Conservation (phyloP, 2,329 filamentous ascomycete genomes). For the Nemania sp. region DNA sequence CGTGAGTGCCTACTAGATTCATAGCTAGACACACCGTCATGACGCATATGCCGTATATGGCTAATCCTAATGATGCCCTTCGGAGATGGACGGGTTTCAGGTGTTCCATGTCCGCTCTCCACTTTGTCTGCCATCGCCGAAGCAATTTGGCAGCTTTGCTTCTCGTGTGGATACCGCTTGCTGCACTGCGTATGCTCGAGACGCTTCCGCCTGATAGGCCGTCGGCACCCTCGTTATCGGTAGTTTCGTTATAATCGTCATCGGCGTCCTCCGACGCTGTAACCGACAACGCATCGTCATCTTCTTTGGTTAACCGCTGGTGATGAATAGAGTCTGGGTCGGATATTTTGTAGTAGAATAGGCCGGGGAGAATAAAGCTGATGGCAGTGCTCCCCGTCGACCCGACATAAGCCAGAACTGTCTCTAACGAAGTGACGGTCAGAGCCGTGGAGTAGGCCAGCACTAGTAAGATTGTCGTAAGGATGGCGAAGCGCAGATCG, state of each 20-base stretch:
- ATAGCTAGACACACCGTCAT: constrained; percentile 88
- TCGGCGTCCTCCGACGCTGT: constrained; percentile 46
- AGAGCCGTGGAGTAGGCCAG: constrained; percentile 86
- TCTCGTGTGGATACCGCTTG: constrained; percentile 43
- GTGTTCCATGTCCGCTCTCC: constrained; percentile 65
- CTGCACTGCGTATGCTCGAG: constrained; percentile 49
- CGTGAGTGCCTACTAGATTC: constrained; percentile 78
- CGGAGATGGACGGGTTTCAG: constrained; percentile 69
- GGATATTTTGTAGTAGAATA: constrained; percentile 99
- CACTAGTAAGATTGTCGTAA: constrained; percentile 85
- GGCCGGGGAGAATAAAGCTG: constrained; percentile 91
- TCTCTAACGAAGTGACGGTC: constrained; percentile 86
- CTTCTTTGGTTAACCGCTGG: constrained; percentile 85
- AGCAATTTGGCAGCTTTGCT: constrained; percentile 45
- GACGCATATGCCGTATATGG: constrained; percentile 81
- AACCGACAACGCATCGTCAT: constrained; percentile 77
- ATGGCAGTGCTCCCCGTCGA: constrained; percentile 94
- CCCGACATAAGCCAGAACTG: constrained; percentile 92
- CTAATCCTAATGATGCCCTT: constrained; percentile 73
- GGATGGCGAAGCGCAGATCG: constrained; percentile 83
- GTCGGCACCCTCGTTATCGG: constrained; percentile 34
- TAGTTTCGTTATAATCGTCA: constrained; percentile 44
- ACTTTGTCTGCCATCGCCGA: constrained; percentile 60
- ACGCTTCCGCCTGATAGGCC: constrained; percentile 51
- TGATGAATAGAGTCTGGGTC: constrained; percentile 85